These are phyloP conservation scores for Chrysoporthe austroafricana DNA, from an alignment of 2,329 filamentous ascomycete species.

Conservation along the genomic window DNA sequence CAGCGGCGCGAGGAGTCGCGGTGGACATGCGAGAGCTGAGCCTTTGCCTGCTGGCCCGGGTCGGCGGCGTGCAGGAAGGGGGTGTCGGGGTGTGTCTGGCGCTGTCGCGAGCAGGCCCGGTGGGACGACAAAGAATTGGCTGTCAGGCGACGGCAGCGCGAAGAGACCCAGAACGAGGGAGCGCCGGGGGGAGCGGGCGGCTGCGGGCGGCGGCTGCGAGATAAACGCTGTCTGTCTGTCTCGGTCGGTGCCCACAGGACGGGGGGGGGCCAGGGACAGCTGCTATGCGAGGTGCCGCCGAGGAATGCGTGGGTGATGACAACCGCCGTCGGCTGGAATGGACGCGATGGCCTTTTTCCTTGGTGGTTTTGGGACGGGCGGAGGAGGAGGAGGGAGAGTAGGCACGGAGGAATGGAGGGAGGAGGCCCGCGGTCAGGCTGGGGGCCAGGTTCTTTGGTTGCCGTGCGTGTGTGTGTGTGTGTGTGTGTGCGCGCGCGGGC, in stretches of 20 bases:
- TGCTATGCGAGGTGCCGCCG: conserved; percentile 5
- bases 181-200: conserved; percentile 23
- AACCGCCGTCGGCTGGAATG: conserved; percentile 6
- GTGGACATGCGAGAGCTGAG: conserved; percentile 21
- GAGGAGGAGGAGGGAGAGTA: background rate
- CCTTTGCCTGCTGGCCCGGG: conserved; percentile 22
- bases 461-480: too few relatives aligned
- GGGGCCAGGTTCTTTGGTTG: background rate
- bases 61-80: conserved; percentile 19
- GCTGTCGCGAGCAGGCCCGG: conserved; percentile 20
- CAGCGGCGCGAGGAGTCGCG: conserved; percentile 21
- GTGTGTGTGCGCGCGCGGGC: too few relatives aligned
- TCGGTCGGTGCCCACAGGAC: background rate
- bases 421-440: background rate
- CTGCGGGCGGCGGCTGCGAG: conserved; percentile 23
- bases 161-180: conserved; percentile 10
- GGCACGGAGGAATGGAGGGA: conserved; percentile 3
- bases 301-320: conserved; percentile 13
- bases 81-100: background rate
- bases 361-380: background rate
- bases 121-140: conserved; percentile 28
- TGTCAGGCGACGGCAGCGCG: conserved; percentile 24
- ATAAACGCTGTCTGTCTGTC: conserved; percentile 22
- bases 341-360: background rate
- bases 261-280: background rate